Percentiles rank a stretch among this genome's conserved stretches.
Conservation (phyloP, 768 basidiomycete species). For the Russula foetens region DNA sequence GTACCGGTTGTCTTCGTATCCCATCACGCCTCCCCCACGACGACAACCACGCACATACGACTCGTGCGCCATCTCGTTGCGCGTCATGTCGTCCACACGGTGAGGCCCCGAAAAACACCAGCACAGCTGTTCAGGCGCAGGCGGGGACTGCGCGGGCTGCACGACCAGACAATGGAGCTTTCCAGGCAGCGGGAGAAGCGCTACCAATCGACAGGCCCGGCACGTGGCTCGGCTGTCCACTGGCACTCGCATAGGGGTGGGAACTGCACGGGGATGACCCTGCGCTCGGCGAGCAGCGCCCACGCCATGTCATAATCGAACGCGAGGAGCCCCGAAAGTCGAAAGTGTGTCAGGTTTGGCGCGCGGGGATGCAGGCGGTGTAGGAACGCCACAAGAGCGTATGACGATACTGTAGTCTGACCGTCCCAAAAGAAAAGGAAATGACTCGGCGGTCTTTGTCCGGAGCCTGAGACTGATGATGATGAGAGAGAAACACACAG, state of each 20-base stretch:
- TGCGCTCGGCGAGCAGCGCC: constrained; percentile 17
- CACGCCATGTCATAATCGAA: constrained; percentile 15
- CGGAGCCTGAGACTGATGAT: too few species aligned
- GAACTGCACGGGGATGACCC: constrained; percentile 9
- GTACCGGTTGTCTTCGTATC: too few species aligned
- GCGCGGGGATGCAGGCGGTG: constrained; percentile 15
- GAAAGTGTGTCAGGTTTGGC: constrained; percentile 13
- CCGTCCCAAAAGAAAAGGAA: too few species aligned
- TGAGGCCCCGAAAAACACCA: constrained; percentile 19
- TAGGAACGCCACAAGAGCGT: too few species aligned
- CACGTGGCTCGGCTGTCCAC: constrained; percentile 12
- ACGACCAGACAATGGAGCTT: constrained; percentile 10
- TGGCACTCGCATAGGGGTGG: not conserved
- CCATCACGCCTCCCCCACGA: too few species aligned
- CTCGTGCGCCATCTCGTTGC: constrained; percentile 17
- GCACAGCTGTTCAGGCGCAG: constrained; percentile 12
- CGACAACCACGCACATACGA: too few species aligned
- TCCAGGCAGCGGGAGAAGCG: constrained; percentile 2
- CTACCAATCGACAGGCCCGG: constrained; percentile 14
- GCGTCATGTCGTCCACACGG: constrained; percentile 18
- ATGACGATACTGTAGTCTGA: too few species aligned
- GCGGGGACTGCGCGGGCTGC: constrained; percentile 15
- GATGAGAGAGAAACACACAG: too few species aligned
- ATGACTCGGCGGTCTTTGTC: too few species aligned
- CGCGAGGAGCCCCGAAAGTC: constrained; percentile 18